Evolutionary conservation across 257 asterid species (phyloP).

Genomic region (Solanum ossicruentum): DNA sequence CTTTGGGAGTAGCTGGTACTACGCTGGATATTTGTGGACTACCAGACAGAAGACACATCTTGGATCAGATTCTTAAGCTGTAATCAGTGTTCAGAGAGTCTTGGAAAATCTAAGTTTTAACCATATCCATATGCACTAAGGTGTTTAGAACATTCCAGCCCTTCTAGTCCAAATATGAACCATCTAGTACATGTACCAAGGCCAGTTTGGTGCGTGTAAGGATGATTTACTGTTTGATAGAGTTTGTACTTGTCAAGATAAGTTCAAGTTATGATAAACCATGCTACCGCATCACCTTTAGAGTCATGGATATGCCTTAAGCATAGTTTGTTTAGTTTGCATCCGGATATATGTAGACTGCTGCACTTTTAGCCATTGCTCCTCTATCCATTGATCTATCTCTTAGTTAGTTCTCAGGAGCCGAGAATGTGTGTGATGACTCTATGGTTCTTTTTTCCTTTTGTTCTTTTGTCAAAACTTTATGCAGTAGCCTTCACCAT

Average conservation of each 20-base stretch:
- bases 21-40: not conserved
- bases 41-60: not conserved
- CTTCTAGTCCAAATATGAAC: not conserved
- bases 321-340: not conserved
- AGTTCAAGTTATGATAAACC: not conserved
- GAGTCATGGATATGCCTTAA: not conserved
- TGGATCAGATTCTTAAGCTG: not conserved
- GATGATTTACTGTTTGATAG: not conserved
- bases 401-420: not conserved
- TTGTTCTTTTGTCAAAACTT: not conserved
- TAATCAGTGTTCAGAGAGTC: not conserved
- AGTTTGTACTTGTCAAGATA: not conserved
- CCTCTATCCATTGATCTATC: not conserved
- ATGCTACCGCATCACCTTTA: not conserved
- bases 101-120: not conserved
- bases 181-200: not conserved
- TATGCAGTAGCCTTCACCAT: not conserved
- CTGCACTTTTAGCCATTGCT: not conserved
- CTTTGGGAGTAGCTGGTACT: not conserved
- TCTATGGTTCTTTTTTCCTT: not conserved
- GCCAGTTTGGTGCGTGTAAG: not conserved
- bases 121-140: not conserved
- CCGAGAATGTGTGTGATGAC: not conserved
- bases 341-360: not conserved
- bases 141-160: not conserved